phyloP scores from a whole-genome alignment of 2,329 filamentous ascomycete species.

The Nannizziopsis arthrosporioides region DNA sequence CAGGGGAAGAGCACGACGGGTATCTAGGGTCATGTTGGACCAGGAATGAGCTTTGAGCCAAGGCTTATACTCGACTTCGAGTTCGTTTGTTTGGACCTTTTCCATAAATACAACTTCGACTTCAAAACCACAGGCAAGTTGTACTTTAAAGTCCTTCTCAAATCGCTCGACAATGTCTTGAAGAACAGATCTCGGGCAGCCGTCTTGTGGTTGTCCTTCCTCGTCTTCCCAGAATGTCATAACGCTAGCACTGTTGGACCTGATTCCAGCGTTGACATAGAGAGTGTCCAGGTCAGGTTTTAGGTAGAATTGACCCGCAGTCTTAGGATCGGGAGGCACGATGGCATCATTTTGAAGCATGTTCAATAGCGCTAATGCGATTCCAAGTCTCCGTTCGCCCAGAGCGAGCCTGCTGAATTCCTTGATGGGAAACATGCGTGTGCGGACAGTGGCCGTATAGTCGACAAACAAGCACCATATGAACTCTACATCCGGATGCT shows the following conservation, averaged over 20 bases:
- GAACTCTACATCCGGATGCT: constrained; percentile 46
- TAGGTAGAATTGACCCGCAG: constrained; percentile 55
- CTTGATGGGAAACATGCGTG: constrained; percentile 55
- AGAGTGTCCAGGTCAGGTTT: constrained; percentile 55
- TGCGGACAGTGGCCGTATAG: constrained; percentile 57
- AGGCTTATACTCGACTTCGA: constrained; percentile 32
- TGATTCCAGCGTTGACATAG: constrained; percentile 42
- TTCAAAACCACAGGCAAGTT: constrained; percentile 64
- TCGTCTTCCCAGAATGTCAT: constrained; percentile 54
- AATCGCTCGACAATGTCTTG: constrained; percentile 44
- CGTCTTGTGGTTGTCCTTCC: constrained; percentile 39
- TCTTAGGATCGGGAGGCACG: constrained; percentile 40
- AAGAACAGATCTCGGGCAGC: constrained; percentile 58
- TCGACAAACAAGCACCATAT: constrained; percentile 68
- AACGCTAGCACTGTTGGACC: constrained; percentile 50
- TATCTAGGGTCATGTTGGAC: constrained; percentile 54
- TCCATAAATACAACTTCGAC: constrained; percentile 65
- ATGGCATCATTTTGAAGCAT: constrained; percentile 56
- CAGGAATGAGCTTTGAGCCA: constrained; percentile 57
- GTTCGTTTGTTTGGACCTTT: constrained; percentile 26
- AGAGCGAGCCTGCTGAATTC: constrained; percentile 41
- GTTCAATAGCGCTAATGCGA: constrained; percentile 53
- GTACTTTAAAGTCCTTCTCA: constrained; percentile 40
- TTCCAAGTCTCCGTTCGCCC: constrained; percentile 43
- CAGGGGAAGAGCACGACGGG: constrained; percentile 45